These are phyloP conservation scores for Gaultheria prostrata DNA, from an alignment of 148 eudicot species.

Conservation along the genomic window DNA sequence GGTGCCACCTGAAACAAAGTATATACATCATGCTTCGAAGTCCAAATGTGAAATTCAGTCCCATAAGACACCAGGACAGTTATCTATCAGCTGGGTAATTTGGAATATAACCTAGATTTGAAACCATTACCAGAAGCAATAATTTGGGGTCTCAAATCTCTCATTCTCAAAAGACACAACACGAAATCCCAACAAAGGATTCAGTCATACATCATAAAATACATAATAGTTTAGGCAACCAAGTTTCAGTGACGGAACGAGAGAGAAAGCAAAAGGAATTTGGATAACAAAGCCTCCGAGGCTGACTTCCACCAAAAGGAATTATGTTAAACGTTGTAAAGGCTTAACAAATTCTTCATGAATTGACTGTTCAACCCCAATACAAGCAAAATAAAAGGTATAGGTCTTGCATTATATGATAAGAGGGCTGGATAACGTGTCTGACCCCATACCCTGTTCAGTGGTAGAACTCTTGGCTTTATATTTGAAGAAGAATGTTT, in stretches of 20 bases:
- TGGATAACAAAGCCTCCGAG: not conserved
- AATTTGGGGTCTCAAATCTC: not conserved
- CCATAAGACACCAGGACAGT: not conserved
- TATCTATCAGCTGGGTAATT: not conserved
- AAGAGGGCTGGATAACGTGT: not conserved
- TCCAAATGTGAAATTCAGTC: not conserved
- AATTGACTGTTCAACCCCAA: not conserved
- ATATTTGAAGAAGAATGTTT: conserved; percentile 1
- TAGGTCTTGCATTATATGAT: not conserved
- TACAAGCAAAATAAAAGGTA: not conserved
- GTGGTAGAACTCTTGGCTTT: not conserved
- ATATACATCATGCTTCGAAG: not conserved
- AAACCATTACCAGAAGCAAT: not conserved
- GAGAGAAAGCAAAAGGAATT: not conserved
- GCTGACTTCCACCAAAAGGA: not conserved
- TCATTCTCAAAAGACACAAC: not conserved
- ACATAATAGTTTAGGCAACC: too few species aligned
- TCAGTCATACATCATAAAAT: not conserved
- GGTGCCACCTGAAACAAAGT: not conserved
- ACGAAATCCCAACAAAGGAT: not conserved
- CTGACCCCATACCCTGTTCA: not conserved
- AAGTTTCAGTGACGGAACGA: not conserved
- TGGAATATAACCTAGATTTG: not conserved
- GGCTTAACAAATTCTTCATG: not conserved
- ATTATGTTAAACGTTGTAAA: not conserved